Evolutionary conservation across 768 basidiomycete species (phyloP).

Genomic region (Tylopilus rubrobrunneus): DNA sequence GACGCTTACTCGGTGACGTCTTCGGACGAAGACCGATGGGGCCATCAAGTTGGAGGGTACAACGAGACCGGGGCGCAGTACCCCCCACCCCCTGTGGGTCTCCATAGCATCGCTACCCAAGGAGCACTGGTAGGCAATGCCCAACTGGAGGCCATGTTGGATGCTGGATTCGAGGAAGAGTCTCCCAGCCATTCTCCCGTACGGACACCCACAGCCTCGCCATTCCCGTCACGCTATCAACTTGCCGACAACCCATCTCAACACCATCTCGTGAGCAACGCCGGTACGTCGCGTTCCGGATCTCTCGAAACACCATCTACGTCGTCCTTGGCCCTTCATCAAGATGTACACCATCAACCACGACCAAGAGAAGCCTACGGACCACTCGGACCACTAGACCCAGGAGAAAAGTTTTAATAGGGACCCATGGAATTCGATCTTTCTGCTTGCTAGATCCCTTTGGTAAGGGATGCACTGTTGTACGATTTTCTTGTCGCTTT

Average conservation of each 20-base stretch:
- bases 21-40: conserved; percentile 96
- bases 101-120: conserved; percentile 42
- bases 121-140: conserved; percentile 54
- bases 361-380: conserved; percentile 39
- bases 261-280: conserved; percentile 42
- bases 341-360: conserved; percentile 33
- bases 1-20: conserved; percentile 79
- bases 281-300: conserved; percentile 48
- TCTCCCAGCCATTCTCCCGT: conserved; percentile 50
- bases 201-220: conserved; percentile 25
- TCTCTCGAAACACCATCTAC: conserved; percentile 34
- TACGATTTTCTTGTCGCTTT: conserved; percentile 9
- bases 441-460: conserved; percentile 5
- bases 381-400: conserved; percentile 58
- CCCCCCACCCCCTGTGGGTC: conserved; percentile 78
- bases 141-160: conserved; percentile 90
- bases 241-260: conserved; percentile 50
- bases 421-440: conserved; percentile 31
- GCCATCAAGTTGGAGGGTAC: conserved; percentile 90
- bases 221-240: conserved; percentile 56
- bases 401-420: conserved; percentile 47
- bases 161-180: conserved; percentile 72
- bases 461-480: conserved; percentile 5
- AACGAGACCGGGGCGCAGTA: conserved; percentile 79
- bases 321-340: conserved; percentile 32